Evolutionary conservation across 2,329 filamentous ascomycete genomes (phyloP), one percentile per base, ranked within the genome.

Genomic region (Monilinia laxa): DNA sequence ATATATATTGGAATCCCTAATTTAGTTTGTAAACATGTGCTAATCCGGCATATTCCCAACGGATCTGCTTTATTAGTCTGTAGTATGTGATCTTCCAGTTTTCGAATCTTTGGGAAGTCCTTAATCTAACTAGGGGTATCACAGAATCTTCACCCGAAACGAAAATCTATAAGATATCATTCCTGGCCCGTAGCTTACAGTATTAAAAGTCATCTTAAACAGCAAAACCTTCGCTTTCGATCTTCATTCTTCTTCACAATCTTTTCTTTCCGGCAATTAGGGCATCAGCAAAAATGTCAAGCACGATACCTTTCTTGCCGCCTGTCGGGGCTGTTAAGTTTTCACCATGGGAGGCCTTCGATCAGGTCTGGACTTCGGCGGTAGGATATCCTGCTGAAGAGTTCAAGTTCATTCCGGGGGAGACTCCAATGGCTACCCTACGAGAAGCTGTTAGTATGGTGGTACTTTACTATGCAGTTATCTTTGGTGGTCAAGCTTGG

Each of bases 351-450:
- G 92, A 93, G 74, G 87, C 96, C 80, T 98, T 98, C 85, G 90
- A 90, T 81, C 92, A 92, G 82, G 88, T 84, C 74, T 98, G 90
- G 81, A 89, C 90, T 78, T 79, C 83, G 66, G 82, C 92, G 70
- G 84, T 85, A 68, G 94, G 94, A 76, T 96, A 94, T 80, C 88
- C 91, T 71, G 89, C 91, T 70, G 88, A 92, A 72, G 88, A 97
- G 70, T 98, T 98, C 82, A 81, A 85, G 71, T 98, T 98, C 80
- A 83, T 87, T 68, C 85, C 88, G 53, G 92, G 92, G 75, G 82
- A 87, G 79, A 97, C 93, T 40, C 91, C 92, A 70, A 90, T 98
- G 85, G 97, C 93, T 65, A 97, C 93, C 4, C 82, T 97, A 75
- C 90, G 89, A 79, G 88, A 91, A 80, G 94, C 92, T 60, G 86